Percentiles rank a stretch among this genome's conserved stretches.
These are phyloP conservation scores for Niveomyces coronatus DNA, from an alignment of 2,329 filamentous ascomycete species.

Conservation along the genomic window DNA sequence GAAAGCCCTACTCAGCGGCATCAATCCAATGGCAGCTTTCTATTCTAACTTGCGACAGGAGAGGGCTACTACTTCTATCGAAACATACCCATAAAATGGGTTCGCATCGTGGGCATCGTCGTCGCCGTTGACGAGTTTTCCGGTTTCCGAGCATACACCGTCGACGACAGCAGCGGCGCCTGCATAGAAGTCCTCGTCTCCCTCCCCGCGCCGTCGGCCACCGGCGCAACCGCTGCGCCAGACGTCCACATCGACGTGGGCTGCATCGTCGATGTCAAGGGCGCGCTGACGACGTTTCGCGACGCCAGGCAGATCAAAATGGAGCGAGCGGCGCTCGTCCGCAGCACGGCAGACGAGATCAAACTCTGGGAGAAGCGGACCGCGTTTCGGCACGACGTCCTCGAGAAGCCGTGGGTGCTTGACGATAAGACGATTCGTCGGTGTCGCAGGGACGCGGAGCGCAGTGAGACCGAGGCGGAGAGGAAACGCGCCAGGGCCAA, in stretches of 20 bases:
- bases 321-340: slow-evolving; percentile 36
- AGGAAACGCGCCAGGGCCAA: slow-evolving; percentile 16
- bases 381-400: slow-evolving; percentile 38
- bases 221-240: slow-evolving; percentile 3
- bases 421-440: slow-evolving; percentile 35
- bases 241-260: slow-evolving; percentile 37
- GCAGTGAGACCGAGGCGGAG: slow-evolving; percentile 18
- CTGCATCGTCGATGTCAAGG: slow-evolving; percentile 46
- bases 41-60: slow-evolving; percentile 17
- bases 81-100: slow-evolving; percentile 70
- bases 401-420: slow-evolving; percentile 46
- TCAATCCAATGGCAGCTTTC: background rate
- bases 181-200: slow-evolving; percentile 38
- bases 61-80: slow-evolving; percentile 51
- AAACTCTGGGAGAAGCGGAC: slow-evolving; percentile 46
- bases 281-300: slow-evolving; percentile 37
- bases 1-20: too few species aligned
- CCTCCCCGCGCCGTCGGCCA: slow-evolving; percentile 1
- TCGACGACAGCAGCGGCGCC: slow-evolving; percentile 56
- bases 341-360: slow-evolving; percentile 46
- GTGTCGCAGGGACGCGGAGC: slow-evolving; percentile 38
- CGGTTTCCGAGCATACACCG: slow-evolving; percentile 38
- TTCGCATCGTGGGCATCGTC: slow-evolving; percentile 59
- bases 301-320: slow-evolving; percentile 41
- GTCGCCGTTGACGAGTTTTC: slow-evolving; percentile 48